These are phyloP conservation scores for Coniochaeta sp. DNA, from an alignment of 2,329 filamentous ascomycete genomes.

Conservation along the genomic window DNA sequence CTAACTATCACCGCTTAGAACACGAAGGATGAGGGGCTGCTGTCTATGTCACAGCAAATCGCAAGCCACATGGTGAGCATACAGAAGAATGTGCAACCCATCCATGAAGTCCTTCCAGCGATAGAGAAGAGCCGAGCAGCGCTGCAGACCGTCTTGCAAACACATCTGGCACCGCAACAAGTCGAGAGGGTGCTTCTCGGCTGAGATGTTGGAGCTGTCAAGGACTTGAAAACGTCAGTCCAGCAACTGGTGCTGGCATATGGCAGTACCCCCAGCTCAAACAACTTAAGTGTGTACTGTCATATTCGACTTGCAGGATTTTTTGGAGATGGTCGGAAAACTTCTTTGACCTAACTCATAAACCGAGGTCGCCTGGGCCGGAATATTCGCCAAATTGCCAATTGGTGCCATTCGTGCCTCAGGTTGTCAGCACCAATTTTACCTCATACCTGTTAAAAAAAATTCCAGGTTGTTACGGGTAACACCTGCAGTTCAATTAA, in stretches of 20 bases:
- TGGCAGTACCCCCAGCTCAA: not conserved
- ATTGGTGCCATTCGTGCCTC: not conserved
- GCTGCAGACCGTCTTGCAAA: constrained; percentile 38
- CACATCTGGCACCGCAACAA: constrained; percentile 33
- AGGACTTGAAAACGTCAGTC: too few relatives aligned
- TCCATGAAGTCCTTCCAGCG: constrained; percentile 41
- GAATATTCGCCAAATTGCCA: not conserved
- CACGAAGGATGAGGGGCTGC: constrained; percentile 33
- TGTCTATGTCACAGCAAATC: constrained; percentile 39
- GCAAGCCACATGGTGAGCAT: constrained; percentile 50
- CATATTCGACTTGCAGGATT: too few relatives aligned
- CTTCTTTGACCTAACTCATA: not conserved
- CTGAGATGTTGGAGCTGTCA: constrained; percentile 3
- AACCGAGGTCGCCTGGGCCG: not conserved
- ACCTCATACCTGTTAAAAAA: not conserved
- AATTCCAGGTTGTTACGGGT: not conserved
- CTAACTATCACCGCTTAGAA: constrained; percentile 17
- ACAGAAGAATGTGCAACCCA: constrained; percentile 43
- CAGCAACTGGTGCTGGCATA: not conserved
- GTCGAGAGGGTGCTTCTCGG: constrained; percentile 43
- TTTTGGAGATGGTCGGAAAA: too few relatives aligned
- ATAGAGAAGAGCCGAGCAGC: constrained; percentile 40
- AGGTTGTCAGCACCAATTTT: not conserved
- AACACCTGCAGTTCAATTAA: not conserved
- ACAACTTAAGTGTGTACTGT: too few relatives aligned